Evolutionary conservation across 106 monocot genomes (phyloP), one percentile per base, ranked within the genome.

Genomic region (Narthecium ossifragum): DNA sequence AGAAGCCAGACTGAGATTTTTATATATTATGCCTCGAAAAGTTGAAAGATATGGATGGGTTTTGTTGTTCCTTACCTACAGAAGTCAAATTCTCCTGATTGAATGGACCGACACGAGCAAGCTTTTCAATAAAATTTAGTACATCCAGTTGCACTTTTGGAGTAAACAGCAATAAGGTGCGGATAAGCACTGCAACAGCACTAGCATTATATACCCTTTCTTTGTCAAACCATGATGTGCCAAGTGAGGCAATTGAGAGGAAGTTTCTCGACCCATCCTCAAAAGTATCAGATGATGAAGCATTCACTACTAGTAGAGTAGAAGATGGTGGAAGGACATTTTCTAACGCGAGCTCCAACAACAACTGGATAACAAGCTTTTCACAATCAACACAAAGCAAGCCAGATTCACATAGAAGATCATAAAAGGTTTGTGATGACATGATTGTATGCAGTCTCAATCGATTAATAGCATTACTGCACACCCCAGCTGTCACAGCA

Each of bases 1-100:
- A 38, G 39, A 51, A 21, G 69, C 8, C 45, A 71, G 32, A 70
- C 3, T 22, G 2, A 20, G 7, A 25, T 22, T 5, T 49, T 22
- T 49, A 9, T 22, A 22, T 26, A 27, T 36, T 31, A 26, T 48
- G 43, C 2, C 63, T 36, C 25, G 50, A 60, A 37, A 46, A 66
- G 31, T 14, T 8, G n/a, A 18, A 67, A 43, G 21, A 46, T 14
- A 26, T 29, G 51, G 30, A 58, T 45, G 15, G 24, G 25, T 52
- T 58, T 30, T 70, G 24, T 26, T 52, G 29, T 14, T 22, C 13
- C 70, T 48, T 62, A 90, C 96, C 98, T 61, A 85, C 84, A 66
- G 91, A 87, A 70, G 88, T 91, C 57, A 98, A 82, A 45, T 75
- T 98, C 51, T 98, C 91, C 57, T 82, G 90, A 76, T 98, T 98